Evolutionary conservation across 2,329 filamentous ascomycete species (phyloP).

Genomic region (Passalora sequoiae): DNA sequence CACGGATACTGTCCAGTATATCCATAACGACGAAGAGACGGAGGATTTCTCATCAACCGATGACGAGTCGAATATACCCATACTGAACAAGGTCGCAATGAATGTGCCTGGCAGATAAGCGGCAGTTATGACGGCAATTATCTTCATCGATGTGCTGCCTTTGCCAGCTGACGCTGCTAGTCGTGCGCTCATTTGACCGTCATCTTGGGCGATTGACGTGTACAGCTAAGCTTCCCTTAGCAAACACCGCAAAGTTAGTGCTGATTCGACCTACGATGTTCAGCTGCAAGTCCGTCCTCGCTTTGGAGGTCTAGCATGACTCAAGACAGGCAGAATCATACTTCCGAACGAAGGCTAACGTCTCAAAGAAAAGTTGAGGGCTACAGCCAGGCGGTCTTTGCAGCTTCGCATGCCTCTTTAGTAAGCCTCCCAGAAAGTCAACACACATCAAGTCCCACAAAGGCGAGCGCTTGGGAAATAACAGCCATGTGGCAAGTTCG

Average conservation of each 20-base stretch:
- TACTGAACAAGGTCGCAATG: slow-evolving; percentile 30
- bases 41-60: slow-evolving; percentile 2
- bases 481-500: too few relatives aligned
- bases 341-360: slow-evolving; percentile 7
- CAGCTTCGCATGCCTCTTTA: slow-evolving; percentile 3
- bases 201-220: slow-evolving; percentile 19
- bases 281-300: slow-evolving; percentile 12
- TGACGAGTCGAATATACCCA: slow-evolving; percentile 19
- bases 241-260: background rate
- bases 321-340: slow-evolving; percentile 9
- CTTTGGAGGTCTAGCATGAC: slow-evolving; percentile 4
- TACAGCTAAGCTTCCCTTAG: slow-evolving; percentile 11
- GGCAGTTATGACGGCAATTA: slow-evolving; percentile 47
- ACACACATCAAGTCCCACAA: slow-evolving; percentile 11
- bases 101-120: slow-evolving; percentile 51
- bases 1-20: slow-evolving; percentile 32
- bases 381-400: background rate
- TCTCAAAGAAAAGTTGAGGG: slow-evolving; percentile 4
- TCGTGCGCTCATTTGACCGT: slow-evolving; percentile 15
- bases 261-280: slow-evolving; percentile 9
- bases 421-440: slow-evolving; percentile 3
- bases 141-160: slow-evolving; percentile 51
- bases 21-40: slow-evolving; percentile 29
- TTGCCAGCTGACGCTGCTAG: slow-evolving; percentile 38
- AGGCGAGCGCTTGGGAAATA: slow-evolving; percentile 11